Percentiles rank a stretch among this genome's conserved stretches.
Evolutionary conservation across 495 filamentous ascomycete species (phyloP).

Genomic region (Neurospora terricola): DNA sequence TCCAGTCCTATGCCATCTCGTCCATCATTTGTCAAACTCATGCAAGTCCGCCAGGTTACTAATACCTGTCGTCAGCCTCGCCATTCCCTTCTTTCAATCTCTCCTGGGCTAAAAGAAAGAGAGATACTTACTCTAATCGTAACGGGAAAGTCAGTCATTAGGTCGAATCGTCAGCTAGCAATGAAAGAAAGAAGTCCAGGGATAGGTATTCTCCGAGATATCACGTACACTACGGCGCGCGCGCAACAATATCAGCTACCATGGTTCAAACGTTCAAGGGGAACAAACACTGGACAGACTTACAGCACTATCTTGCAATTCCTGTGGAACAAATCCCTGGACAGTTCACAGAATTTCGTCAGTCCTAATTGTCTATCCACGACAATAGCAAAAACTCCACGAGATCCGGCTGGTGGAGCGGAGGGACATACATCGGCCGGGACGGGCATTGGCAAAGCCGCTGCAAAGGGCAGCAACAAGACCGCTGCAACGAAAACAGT

Average conservation of each 20-base stretch:
- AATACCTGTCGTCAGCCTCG: background rate
- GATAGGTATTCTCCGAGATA: background rate
- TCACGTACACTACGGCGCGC: background rate
- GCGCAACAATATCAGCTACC: background rate
- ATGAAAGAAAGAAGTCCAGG: too few relatives aligned
- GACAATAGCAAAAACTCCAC: too few relatives aligned
- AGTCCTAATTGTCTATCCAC: background rate
- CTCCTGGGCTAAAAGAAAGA: background rate
- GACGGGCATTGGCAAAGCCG: background rate
- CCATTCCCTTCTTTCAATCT: background rate
- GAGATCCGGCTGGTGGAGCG: background rate
- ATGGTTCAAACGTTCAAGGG: background rate
- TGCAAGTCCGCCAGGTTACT: background rate
- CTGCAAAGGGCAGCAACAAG: background rate
- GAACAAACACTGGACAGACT: background rate
- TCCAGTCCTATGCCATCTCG: too few relatives aligned
- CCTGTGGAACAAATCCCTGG: background rate
- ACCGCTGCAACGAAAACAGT: background rate
- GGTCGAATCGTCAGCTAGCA: too few relatives aligned
- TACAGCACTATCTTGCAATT: background rate
- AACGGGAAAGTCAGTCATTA: background rate
- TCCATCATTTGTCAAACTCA: background rate
- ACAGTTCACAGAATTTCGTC: background rate
- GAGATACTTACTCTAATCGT: background rate
- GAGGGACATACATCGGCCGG: background rate